Evolutionary conservation across 2,329 filamentous ascomycete genomes (phyloP), one percentile per base, ranked within the genome.

Genomic region (Mycogone perniciosa): DNA sequence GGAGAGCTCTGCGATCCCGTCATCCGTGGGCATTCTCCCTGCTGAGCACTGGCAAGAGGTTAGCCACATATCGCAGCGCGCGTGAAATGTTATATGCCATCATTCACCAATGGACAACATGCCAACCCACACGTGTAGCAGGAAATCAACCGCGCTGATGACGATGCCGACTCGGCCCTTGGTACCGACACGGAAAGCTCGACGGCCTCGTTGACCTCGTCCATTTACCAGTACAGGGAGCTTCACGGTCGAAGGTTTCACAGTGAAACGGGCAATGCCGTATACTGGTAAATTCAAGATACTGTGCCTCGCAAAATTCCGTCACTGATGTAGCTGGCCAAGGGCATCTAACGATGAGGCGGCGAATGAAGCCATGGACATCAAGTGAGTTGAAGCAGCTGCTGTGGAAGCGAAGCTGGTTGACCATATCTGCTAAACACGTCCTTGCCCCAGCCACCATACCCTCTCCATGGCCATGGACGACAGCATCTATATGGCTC

Each of bases 171-270:
- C 34, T 63, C 61, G 1, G 58, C 61, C 10, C 48, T 62, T 29
- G 59, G 54, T 7, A 55, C 59, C 8, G 54, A 56, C 26, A 20
- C 51, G 31, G 44, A 13, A 27, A 62, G 61, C 9, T 67, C 64
- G 3, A 67, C 64, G 0, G 58, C 60, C 2, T 68, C 66, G 10
- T 55, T 69, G 4, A 59, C 61, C 4, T 62, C 63, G 6, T 67
- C 63, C 51, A 63, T 68, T 34, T 59, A 63, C 29, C 58, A 66
- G 35, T 67, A 67, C 47, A 63, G 65, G 37, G 56, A 50, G 20
- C 54, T 68, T 20, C 62, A 67, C 33, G 62, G 62, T 4, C 63
- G 64, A 10, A 64, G 63, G 1, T 67, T 60, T 38, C 64, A 67
- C 47, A 34, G 46, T n/a, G 51, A 53, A 34, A 53, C 38, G 11